Evolutionary conservation across 768 basidiomycete species (phyloP), one percentile per base, ranked within the genome.

Genomic region (Neoboletus brunneissimus): DNA sequence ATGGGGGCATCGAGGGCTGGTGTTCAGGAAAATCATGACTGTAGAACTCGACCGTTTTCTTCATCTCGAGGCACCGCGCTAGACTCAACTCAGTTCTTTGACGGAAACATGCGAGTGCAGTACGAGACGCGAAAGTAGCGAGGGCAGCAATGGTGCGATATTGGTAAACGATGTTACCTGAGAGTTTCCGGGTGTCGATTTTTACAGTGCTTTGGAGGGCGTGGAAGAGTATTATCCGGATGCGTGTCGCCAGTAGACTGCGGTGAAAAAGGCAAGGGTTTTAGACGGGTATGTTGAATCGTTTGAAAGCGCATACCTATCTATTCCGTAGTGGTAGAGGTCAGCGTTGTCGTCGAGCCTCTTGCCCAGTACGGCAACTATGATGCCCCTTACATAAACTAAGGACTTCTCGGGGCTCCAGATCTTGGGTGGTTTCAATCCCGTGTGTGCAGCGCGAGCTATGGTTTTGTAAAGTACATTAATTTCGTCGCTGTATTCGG

Each of bases 201-300:
- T 61, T 49, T 2, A 65, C 60, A 0, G 68, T 60, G 9, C 58
- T 54, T n/a, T 66, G 70, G 5, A 79, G 59, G 15, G 70, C 69
- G 2, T 67, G 68, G 11, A 79, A 57, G 20, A 81, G 60, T 20
- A 71, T 64, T 48, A 76, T 73, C 4, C 76, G 74, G 29, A 78
- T 75, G 64, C 72, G 75, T 0, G 75, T 77, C 20, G 73, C 74
- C 58, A 75, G 71, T 5, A 78, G 47, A 51, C 80, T 80, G 47
- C 0, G 10, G 12, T 52, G 51, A 41, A 5, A n/a, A 41, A 4
- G 35, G 31, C 45, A 13, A 48, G 16, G 1, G 11, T 20, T 40
- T 13, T 16, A 22, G 13, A 35, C 11, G 20, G 11, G 34, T 13
- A 34, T 15, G 25, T 1, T 9, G 20, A 50, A 5, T 31, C 0